Evolutionary conservation across 306 rosid genomes (phyloP).

Genomic region (Rosa persica): DNA sequence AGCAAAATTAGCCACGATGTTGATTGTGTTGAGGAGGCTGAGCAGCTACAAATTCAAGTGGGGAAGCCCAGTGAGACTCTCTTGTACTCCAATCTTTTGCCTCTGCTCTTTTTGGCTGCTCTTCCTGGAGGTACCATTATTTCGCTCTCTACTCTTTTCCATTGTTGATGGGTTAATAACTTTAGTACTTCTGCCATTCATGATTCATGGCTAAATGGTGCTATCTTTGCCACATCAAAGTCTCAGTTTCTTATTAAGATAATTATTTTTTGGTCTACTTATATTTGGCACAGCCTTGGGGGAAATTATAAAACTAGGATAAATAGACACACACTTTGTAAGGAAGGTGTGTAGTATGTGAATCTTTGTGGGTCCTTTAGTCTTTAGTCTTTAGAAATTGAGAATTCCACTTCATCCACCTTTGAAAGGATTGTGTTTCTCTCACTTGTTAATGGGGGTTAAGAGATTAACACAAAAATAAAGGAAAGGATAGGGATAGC

Average conservation of each 20-base stretch:
- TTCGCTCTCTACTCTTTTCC: neutral
- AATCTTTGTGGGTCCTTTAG: neutral
- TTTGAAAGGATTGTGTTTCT: neutral
- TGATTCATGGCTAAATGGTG: neutral
- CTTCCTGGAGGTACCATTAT: constrained; percentile 72
- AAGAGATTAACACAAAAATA: neutral
- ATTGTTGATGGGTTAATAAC: neutral
- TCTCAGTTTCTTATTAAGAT: neutral
- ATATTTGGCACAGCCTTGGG: neutral
- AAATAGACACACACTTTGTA: neutral
- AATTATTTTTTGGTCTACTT: neutral
- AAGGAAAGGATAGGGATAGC: neutral
- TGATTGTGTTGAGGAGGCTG: neutral
- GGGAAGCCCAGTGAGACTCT: constrained; percentile 39
- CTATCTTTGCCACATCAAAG: neutral
- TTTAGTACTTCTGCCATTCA: neutral
- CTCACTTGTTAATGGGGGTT: neutral
- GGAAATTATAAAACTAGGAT: neutral
- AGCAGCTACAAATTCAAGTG: constrained; percentile 21
- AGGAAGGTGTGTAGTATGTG: neutral
- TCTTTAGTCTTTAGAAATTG: neutral
- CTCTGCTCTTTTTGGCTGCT: constrained; percentile 59
- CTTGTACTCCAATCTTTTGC: constrained; percentile 67
- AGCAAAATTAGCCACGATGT: constrained; percentile 1
- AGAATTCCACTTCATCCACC: neutral